These are phyloP conservation scores for Kwoniella sp. DNA, from an alignment of 768 basidiomycete genomes.

Conservation along the genomic window DNA sequence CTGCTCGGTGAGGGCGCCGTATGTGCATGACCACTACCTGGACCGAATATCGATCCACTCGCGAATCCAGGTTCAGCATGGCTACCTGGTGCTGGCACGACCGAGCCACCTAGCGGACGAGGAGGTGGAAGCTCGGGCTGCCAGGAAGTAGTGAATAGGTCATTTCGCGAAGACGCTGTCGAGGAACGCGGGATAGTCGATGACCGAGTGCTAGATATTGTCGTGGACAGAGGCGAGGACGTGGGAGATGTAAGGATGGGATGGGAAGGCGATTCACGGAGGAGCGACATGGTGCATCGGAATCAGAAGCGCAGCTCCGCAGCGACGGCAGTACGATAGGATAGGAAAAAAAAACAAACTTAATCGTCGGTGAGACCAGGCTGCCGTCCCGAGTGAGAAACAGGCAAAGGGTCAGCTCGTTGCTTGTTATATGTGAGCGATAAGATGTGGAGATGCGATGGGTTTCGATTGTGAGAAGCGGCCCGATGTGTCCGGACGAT, in stretches of 20 bases:
- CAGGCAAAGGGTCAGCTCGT: too few relatives aligned
- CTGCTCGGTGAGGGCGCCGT: conserved; percentile 4
- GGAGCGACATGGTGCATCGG: conserved; percentile 6
- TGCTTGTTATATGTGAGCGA: too few relatives aligned
- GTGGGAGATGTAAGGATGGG: background rate
- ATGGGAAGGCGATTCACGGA: conserved; percentile 11
- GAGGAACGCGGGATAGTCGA: conserved; percentile 11
- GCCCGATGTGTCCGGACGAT: background rate
- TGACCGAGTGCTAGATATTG: background rate
- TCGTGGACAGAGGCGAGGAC: background rate
- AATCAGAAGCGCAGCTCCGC: background rate
- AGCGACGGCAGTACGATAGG: background rate
- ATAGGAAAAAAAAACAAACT: background rate
- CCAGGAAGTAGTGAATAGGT: conserved; percentile 34
- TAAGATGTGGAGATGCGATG: too few relatives aligned
- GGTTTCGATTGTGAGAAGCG: background rate
- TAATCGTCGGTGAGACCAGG: background rate
- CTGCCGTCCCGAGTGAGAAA: background rate
- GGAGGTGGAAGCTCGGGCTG: conserved; percentile 27
- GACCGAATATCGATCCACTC: conserved; percentile 8
- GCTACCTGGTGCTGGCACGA: background rate
- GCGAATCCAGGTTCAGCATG: background rate
- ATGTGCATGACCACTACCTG: conserved; percentile 4
- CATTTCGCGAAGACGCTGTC: conserved; percentile 26
- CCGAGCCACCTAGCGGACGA: background rate